A percentile compares a stretch with the other conserved stretches of the same genome.
Conservation (phyloP, 768 basidiomycete species). For the Suillus cothurnatus region DNA sequence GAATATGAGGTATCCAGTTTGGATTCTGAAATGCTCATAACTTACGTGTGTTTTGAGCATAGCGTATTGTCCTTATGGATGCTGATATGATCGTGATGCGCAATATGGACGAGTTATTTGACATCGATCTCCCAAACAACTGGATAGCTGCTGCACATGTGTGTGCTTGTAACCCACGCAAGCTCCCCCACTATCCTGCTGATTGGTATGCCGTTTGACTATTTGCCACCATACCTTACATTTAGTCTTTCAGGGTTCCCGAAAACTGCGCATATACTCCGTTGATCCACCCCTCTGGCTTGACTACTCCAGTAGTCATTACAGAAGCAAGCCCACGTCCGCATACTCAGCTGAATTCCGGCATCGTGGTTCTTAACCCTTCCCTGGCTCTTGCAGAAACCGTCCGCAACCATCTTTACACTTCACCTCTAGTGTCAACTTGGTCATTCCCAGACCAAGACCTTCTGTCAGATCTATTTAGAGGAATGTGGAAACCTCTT, state of each 20-base stretch:
- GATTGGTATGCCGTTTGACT: constrained; percentile 64
- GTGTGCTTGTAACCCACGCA: constrained; percentile 93
- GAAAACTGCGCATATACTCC: constrained; percentile 84
- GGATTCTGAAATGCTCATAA: neutral
- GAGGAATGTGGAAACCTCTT: constrained; percentile 75
- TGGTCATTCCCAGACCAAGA: constrained; percentile 94
- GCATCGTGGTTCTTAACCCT: constrained; percentile 83
- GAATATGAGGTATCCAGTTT: constrained; percentile 60
- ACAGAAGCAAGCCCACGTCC: constrained; percentile 61
- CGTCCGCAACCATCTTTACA: constrained; percentile 48
- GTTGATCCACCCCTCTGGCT: constrained; percentile 46
- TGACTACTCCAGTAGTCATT: constrained; percentile 46
- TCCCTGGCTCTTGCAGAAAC: constrained; percentile 54
- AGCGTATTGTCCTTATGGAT: constrained; percentile 84
- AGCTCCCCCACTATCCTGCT: constrained; percentile 79
- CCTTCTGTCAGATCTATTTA: constrained; percentile 78
- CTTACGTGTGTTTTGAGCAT: constrained; percentile 11
- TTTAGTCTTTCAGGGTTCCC: constrained; percentile 66
- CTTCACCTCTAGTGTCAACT: constrained; percentile 51
- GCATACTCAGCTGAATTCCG: constrained; percentile 85
- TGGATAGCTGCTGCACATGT: constrained; percentile 89
- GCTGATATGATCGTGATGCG: constrained; percentile 83
- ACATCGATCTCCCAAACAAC: constrained; percentile 54
- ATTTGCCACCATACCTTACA: neutral
- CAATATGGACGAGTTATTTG: constrained; percentile 82